These are phyloP conservation scores for Penicillium brevicompactum DNA, from an alignment of 2,329 filamentous ascomycete genomes.

Conservation along the genomic window DNA sequence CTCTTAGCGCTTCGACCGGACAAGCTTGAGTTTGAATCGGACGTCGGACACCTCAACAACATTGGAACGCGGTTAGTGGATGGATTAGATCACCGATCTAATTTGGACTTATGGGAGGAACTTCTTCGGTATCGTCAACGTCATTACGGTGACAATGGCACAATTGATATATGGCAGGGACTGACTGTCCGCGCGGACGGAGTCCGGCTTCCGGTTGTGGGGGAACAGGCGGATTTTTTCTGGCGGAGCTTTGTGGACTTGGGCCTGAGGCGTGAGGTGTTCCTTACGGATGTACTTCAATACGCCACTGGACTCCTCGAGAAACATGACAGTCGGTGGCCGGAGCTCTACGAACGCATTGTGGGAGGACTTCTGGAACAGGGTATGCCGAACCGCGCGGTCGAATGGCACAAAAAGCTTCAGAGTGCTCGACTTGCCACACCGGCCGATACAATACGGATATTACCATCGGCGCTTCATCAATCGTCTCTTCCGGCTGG, in stretches of 20 bases:
- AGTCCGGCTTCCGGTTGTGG: slow-evolving; percentile 38
- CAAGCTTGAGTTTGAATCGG: slow-evolving; percentile 45
- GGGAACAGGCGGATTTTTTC: slow-evolving; percentile 42
- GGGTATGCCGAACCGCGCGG: slow-evolving; percentile 32
- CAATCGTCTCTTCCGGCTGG: slow-evolving; percentile 20
- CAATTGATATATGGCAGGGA: slow-evolving; percentile 44
- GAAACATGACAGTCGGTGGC: slow-evolving; percentile 41
- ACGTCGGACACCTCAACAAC: slow-evolving; percentile 39
- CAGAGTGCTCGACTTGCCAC: slow-evolving; percentile 34
- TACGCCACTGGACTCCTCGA: slow-evolving; percentile 46
- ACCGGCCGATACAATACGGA: slow-evolving; percentile 31
- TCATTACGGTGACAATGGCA: slow-evolving; percentile 46
- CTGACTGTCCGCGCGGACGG: slow-evolving; percentile 34
- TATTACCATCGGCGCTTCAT: slow-evolving; percentile 32
- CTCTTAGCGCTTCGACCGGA: slow-evolving; percentile 33
- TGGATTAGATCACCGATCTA: slow-evolving; percentile 27
- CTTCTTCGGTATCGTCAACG: slow-evolving; percentile 47
- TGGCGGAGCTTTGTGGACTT: slow-evolving; percentile 44
- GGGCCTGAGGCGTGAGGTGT: slow-evolving; percentile 35
- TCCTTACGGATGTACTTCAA: slow-evolving; percentile 35
- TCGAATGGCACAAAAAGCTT: slow-evolving; percentile 42
- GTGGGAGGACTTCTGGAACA: slow-evolving; percentile 38
- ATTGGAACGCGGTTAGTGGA: slow-evolving; percentile 44
- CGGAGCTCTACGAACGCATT: slow-evolving; percentile 40
- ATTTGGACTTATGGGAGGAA: slow-evolving; percentile 49